These are phyloP conservation scores for Lactarius psammicola DNA, from an alignment of 768 basidiomycete genomes.

Conservation along the genomic window DNA sequence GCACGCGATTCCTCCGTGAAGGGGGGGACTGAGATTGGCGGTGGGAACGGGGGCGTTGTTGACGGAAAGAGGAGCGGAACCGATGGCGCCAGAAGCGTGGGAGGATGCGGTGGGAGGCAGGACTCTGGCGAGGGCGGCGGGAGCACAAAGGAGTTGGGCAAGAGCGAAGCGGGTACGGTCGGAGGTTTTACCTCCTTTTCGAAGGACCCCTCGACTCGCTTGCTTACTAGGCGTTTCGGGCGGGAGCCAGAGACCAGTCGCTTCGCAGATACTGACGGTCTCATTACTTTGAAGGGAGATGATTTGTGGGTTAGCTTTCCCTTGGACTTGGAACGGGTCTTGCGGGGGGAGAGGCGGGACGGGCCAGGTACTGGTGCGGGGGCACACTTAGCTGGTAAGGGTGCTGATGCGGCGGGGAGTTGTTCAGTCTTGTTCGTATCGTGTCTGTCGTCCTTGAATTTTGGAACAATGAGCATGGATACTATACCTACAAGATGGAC, in stretches of 20 bases:
- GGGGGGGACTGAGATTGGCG: not conserved
- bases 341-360: constrained; percentile 17
- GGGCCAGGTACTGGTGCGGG: constrained; percentile 9
- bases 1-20: not conserved
- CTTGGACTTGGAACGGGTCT: constrained; percentile 23
- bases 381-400: not conserved
- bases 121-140: constrained; percentile 76
- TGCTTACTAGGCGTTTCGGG: constrained; percentile 26
- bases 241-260: constrained; percentile 36
- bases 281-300: constrained; percentile 16
- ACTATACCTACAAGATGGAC: not conserved
- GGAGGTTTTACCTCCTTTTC: constrained; percentile 53
- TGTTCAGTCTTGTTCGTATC: not conserved
- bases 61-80: constrained; percentile 12
- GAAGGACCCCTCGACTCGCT: constrained; percentile 42
- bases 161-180: constrained; percentile 35
- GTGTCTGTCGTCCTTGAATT: not conserved
- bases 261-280: constrained; percentile 39
- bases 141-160: constrained; percentile 71
- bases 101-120: constrained; percentile 51
- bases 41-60: constrained; percentile 23
- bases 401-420: not conserved
- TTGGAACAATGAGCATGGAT: not conserved
- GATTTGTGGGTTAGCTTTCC: constrained; percentile 14
- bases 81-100: constrained; percentile 37